Conservation (phyloP, 225 moss, liverwort and hornwort genomes). For the Polytrichum commune region DNA sequence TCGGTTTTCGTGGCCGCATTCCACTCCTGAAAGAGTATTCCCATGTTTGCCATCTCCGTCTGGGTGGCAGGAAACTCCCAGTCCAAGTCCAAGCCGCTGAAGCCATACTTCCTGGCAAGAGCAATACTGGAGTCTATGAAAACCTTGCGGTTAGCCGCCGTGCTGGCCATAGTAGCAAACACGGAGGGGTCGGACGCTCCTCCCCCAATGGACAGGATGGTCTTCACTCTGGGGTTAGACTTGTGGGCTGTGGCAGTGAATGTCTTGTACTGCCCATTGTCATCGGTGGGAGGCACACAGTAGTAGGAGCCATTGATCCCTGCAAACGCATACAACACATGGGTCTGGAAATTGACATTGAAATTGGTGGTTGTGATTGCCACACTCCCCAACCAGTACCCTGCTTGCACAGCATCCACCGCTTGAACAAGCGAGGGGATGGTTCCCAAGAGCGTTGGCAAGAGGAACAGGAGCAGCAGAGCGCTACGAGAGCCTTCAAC, state of each 20-base stretch:
- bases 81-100: conserved; percentile 79
- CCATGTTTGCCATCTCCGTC: conserved; percentile 50
- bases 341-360: conserved; percentile 63
- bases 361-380: conserved; percentile 25
- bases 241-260: conserved; percentile 46
- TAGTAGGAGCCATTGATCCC: conserved; percentile 33
- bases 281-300: conserved; percentile 11
- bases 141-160: conserved; percentile 16
- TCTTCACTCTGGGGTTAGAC: conserved; percentile 45
- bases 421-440: no score
- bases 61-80: conserved; percentile 64
- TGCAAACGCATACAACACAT: conserved; percentile 78
- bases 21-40: conserved; percentile 49
- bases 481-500: no score
- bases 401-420: conserved; percentile 26
- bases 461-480: no score
- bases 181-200: conserved; percentile 12
- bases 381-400: conserved; percentile 47
- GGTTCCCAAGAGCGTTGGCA: no score
- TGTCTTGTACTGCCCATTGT: conserved; percentile 27
- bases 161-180: conserved; percentile 46
- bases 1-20: conserved; percentile 42
- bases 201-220: conserved; percentile 63
- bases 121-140: conserved; percentile 69
- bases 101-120: conserved; percentile 50